Evolutionary conservation across 108 stramenopile species (phyloP), one percentile per base, ranked within the genome.

Genomic region (Skeletonema menzelii): DNA sequence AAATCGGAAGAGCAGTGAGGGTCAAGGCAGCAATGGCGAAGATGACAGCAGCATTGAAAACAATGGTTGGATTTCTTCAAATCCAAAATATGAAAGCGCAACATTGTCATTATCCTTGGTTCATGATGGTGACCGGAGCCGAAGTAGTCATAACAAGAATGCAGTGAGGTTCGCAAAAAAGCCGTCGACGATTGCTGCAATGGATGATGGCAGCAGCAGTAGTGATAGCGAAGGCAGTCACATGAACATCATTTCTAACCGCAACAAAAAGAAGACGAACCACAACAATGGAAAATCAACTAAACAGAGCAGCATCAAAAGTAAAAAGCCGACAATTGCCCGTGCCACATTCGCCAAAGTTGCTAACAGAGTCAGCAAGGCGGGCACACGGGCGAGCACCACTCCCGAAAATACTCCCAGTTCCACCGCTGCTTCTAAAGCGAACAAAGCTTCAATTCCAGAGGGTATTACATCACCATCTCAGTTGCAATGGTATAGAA

Each of bases 401-500:
- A 47, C 46, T 19, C 46, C 46, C n/a, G 46, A 47, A 19, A 47
- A 47, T 47, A 2, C 46, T 19, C 17, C 46, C n/a, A 47, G 17
- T 17, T 47, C 46, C 46, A 47, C 46, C 1, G 46, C 46, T 17
- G n/a, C 46, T 6, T 47, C 46, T 7, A 47, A 6, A 47, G 59
- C 47, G 0, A 37, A 59, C 46, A 42, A 19, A 32, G 32, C 26
- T 8, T 26, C 61, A 28, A 40, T 74, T 20, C 31, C 66, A 30
- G 59, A 69, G 28, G 47, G 67, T 8, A 69, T 74, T 26, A 58
- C 65, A 14, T 74, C 73, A 1, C 73, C 73, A 27, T 67, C 73
- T 31, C 73, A 74, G 37, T 46, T 74, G 55, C 38, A 53, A 24
- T 74, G 73, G 73, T 56, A 74, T 38, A 38, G 27, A 67, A 68